Conservation (phyloP, 495 filamentous ascomycete species). For the Monascus purpureus region DNA sequence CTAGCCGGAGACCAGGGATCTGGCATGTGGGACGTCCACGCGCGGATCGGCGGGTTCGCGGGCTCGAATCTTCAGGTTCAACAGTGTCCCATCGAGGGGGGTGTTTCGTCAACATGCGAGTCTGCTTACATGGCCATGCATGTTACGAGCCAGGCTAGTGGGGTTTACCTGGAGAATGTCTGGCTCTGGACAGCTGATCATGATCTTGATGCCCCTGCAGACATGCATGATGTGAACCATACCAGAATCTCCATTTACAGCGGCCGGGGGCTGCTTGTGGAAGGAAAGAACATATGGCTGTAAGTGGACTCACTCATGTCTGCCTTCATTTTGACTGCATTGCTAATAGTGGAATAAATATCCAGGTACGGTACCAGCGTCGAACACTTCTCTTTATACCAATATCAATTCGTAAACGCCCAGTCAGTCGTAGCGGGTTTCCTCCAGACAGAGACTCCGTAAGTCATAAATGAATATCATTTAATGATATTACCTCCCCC, state of each 20-base stretch:
- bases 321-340: too few relatives aligned
- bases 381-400: slow-evolving; percentile 68
- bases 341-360: neutral
- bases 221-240: slow-evolving; percentile 17
- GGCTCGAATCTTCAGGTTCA: slow-evolving; percentile 36
- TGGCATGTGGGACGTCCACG: slow-evolving; percentile 47
- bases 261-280: slow-evolving; percentile 51
- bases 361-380: slow-evolving; percentile 48
- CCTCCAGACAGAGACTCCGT: slow-evolving; percentile 74
- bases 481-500: neutral
- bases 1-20: slow-evolving; percentile 33
- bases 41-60: slow-evolving; percentile 40
- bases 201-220: slow-evolving; percentile 40
- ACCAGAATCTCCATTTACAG: slow-evolving; percentile 54
- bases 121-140: slow-evolving; percentile 56
- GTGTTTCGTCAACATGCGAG: slow-evolving; percentile 35
- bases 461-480: too few relatives aligned
- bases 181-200: slow-evolving; percentile 66
- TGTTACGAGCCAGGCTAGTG: slow-evolving; percentile 37
- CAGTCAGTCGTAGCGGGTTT: slow-evolving; percentile 58
- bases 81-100: slow-evolving; percentile 32
- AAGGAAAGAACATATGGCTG: slow-evolving; percentile 47
- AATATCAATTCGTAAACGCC: slow-evolving; percentile 64
- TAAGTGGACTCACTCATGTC: slow-evolving; percentile 10
- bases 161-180: slow-evolving; percentile 49